These are phyloP conservation scores for Berberis vulgaris DNA, from an alignment of 164 flowering plant genomes.

Conservation along the genomic window DNA sequence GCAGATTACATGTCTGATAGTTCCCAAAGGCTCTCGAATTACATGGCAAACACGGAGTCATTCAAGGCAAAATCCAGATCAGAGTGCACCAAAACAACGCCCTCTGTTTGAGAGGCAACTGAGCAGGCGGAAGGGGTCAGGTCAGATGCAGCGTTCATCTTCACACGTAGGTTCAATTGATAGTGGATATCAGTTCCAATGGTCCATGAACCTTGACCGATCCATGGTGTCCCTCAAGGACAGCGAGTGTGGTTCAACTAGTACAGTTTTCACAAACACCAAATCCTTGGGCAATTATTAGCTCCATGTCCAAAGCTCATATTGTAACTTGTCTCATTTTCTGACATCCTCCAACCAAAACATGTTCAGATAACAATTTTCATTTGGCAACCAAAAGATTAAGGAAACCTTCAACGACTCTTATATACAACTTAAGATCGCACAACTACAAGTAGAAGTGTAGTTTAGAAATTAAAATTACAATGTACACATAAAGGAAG, in stretches of 20 bases:
- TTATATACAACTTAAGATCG: too few relatives aligned
- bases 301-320: not conserved
- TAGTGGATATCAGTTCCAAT: conserved; percentile 60
- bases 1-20: conserved; percentile 28
- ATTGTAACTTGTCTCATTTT: too few relatives aligned
- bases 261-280: conserved; percentile 64
- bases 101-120: conserved; percentile 58
- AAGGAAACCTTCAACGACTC: too few relatives aligned
- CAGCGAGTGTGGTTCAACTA: conserved; percentile 83
- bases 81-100: conserved; percentile 88
- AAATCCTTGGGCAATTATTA: conserved; percentile 45
- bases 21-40: conserved; percentile 56
- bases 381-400: not conserved
- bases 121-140: conserved; percentile 48
- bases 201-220: conserved; percentile 73
- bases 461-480: too few relatives aligned
- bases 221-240: conserved; percentile 64
- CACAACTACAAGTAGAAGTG: too few relatives aligned
- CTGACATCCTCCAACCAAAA: not conserved
- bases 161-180: conserved; percentile 62
- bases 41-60: conserved; percentile 95
- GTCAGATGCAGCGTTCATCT: conserved; percentile 82
- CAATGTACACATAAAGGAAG: too few relatives aligned
- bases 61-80: conserved; percentile 82
- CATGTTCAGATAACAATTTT: not conserved